Evolutionary conservation across 371 early-diverging fungal genomes (phyloP), one percentile per base, ranked within the genome.

Genomic region (Mortierella sp.): DNA sequence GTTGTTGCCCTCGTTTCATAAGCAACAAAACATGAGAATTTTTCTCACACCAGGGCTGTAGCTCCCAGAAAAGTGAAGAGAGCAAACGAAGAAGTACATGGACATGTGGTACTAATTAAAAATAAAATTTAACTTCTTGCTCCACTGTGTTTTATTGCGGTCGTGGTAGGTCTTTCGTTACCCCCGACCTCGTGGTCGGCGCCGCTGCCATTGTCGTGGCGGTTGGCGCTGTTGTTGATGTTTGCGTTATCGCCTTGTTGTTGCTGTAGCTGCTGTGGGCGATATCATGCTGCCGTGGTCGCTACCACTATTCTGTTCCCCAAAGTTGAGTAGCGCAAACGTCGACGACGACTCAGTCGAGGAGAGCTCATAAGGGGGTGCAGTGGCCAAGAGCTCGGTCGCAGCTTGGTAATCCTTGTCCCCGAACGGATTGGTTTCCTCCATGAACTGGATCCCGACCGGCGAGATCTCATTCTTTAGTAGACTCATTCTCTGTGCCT

Each of bases 11-110:
- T 41, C 4, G 18, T 49, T 49, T 49, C 18, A 49, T 49, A 10
- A 12, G 46, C 49, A 49, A 49, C 2, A 1, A 16, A 51, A 51
- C 21, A 51, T 18, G 6, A 6, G 21, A 56, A 56, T 56, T 56
- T 27, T 56, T 56, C 56, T 56, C 56, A 56, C 56, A 56, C 56
- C 27, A 56, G 56, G 56, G 56, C 56, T 56, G 56, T 56, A 56
- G 56, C 27, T 5, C 16, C 4, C 4, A 49, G 0, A 56, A 56
- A 56, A 56, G 18, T 44, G 44, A 11, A 44, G 49, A 49, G 49
- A 49, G 49, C 49, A 12, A 49, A 11, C 10, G 14, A 11, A 49
- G 5, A 4, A 49, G 14, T 49, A 49, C 8, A 5, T 8, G 12
- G 1, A 18, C 49, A 49, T 49, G 16, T 49, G 49, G 18, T 14